Evolutionary conservation across 2,329 filamentous ascomycete species (phyloP).

Genomic region (Colletotrichum sojae): DNA sequence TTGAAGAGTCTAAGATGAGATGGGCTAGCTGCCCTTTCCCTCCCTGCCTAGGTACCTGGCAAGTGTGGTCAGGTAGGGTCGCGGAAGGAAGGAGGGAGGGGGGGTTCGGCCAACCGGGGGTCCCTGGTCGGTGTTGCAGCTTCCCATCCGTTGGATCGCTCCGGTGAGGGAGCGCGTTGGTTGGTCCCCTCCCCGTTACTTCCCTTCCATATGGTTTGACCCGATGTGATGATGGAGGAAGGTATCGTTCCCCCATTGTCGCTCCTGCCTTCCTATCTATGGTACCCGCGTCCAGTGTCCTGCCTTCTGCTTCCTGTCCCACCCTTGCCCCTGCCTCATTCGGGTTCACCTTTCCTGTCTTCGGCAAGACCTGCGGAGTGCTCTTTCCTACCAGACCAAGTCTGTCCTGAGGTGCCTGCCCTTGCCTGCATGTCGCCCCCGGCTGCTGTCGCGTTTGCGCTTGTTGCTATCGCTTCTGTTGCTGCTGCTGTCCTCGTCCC

Average conservation of each 20-base stretch:
- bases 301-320: too few relatives aligned
- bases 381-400: neutral
- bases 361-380: slow-evolving; percentile 9
- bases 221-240: slow-evolving; percentile 3
- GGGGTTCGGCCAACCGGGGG: slow-evolving; percentile 2
- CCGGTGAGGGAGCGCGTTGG: slow-evolving; percentile 29
- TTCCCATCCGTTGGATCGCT: slow-evolving; percentile 34
- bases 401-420: slow-evolving; percentile 7
- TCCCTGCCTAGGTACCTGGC: neutral
- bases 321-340: slow-evolving; percentile 8
- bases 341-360: slow-evolving; percentile 7
- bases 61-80: slow-evolving; percentile 11
- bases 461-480: slow-evolving; percentile 6
- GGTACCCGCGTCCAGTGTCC: neutral
- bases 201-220: slow-evolving; percentile 8
- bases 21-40: slow-evolving; percentile 15
- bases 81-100: slow-evolving; percentile 36
- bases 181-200: slow-evolving; percentile 20
- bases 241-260: neutral
- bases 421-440: slow-evolving; percentile 3
- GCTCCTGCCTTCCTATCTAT: neutral
- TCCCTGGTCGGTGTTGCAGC: slow-evolving; percentile 23
- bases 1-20: neutral
- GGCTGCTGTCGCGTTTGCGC: slow-evolving; percentile 8
- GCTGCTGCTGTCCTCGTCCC: slow-evolving; percentile 4